These are phyloP conservation scores for Quercus bicolor DNA, from an alignment of 306 rosid species.

Conservation along the genomic window DNA sequence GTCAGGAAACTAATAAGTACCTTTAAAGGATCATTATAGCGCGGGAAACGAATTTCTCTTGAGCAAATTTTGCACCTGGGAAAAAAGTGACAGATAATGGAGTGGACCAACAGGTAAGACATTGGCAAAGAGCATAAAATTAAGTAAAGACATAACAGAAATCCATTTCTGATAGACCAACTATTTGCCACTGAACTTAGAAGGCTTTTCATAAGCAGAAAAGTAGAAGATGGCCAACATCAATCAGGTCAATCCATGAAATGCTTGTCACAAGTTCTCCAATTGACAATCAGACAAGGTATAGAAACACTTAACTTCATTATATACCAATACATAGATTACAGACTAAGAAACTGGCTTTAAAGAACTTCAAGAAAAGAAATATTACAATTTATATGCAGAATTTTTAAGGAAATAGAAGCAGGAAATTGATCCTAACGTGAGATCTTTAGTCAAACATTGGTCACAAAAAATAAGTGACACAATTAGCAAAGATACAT, in stretches of 20 bases:
- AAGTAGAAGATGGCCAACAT: background rate
- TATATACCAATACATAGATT: background rate
- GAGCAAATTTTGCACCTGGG: slow-evolving; percentile 64
- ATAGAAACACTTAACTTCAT: background rate
- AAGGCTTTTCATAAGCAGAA: background rate
- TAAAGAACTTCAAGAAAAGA: background rate
- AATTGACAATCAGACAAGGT: background rate
- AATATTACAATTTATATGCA: background rate
- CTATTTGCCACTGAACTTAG: background rate
- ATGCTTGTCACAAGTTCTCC: background rate
- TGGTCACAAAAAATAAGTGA: background rate
- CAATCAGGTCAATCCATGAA: background rate
- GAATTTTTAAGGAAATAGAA: background rate
- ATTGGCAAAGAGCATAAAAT: slow-evolving; percentile 7
- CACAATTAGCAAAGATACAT: background rate
- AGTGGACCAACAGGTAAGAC: slow-evolving; percentile 12
- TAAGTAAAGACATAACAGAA: background rate
- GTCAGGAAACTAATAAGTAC: slow-evolving; percentile 32
- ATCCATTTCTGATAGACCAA: background rate
- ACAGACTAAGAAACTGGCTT: background rate
- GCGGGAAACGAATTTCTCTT: slow-evolving; percentile 67
- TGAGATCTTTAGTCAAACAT: background rate
- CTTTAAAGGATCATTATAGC: slow-evolving; percentile 86
- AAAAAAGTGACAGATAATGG: slow-evolving; percentile 16
- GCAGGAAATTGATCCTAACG: background rate